Evolutionary conservation across 2,329 filamentous ascomycete genomes (phyloP), one percentile per base, ranked within the genome.

Genomic region (Cladosporium phlei): DNA sequence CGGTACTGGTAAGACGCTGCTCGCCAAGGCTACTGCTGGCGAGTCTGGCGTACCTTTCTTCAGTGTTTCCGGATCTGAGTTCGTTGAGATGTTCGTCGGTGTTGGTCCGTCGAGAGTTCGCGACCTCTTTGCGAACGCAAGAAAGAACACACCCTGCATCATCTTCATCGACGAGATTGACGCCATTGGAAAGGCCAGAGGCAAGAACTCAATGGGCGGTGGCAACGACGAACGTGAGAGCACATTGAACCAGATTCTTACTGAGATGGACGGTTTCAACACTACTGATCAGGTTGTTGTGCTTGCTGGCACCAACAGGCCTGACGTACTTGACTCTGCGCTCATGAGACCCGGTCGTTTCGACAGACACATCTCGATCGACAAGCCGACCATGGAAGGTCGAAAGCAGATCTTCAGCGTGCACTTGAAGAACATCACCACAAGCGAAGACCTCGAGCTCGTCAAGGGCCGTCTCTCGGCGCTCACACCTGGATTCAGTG

Each of bases 161-260:
- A 94, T 98, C 68, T 98, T 98, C 74, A 97, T 98, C 56, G 93
- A 98, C 64, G 93, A 98, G 69, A 98, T 98, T 59, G 93, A 98
- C 66, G 93, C 93, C 48, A 96, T 98, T 60, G 93, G 93, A 58
- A 88, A 90, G 65, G 86, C 91, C 46, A 82, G 93, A 70, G 77
- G 83, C 17, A 94, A 95, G 64, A 80, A 84, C 27, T 85, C 84
- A 54, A 88, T 88, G 49, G 85, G 86, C 29, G 90, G 91, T 54
- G 93, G 93, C 52, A 97, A 97, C 62, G 93, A 98, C 63, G 93
- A 98, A 72, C 85, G 93, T 52, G 93, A 98, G 71, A 88, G 87
- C 38, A 98, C 93, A 0, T 82, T 98, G 21, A 98, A 98, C 69
- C 93, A 98, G 71, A 97, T 98, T 52, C 75, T 98, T 45, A 98